Conservation (phyloP, 345 rosid genomes). For the Ceriops tagal region DNA sequence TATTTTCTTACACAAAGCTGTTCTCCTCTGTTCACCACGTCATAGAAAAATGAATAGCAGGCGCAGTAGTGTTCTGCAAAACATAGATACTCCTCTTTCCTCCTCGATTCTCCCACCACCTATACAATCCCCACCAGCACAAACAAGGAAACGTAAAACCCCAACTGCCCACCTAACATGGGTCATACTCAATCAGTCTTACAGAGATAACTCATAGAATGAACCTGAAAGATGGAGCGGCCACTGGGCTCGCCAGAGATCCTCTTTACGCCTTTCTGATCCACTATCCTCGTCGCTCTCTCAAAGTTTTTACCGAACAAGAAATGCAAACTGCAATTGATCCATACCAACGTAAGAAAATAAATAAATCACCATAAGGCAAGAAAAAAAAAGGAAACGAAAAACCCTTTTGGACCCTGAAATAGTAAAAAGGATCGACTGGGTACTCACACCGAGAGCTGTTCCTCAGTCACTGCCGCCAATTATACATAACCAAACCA, state of each 20-base stretch:
- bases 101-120: conserved; percentile 86
- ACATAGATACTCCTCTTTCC: conserved; percentile 83
- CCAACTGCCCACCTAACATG: no score
- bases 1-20: conserved; percentile 62
- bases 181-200: no score
- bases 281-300: conserved; percentile 71
- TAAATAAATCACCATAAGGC: not conserved
- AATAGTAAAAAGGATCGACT: not conserved
- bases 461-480: conserved; percentile 65
- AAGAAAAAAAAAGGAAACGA: not conserved
- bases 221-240: conserved; percentile 77
- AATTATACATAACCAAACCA: not conserved
- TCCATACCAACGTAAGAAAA: not conserved
- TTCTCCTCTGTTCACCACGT: conserved; percentile 77
- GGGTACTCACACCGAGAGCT: conserved; percentile 60
- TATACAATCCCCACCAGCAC: conserved; percentile 14
- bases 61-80: conserved; percentile 73
- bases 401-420: not conserved
- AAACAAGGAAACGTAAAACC: not conserved
- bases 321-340: conserved; percentile 58
- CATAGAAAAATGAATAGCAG: conserved; percentile 88
- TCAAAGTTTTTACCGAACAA: conserved; percentile 88
- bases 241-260: conserved; percentile 73
- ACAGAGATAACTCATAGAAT: not conserved
- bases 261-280: conserved; percentile 71